Evolutionary conservation across 495 filamentous ascomycete species (phyloP).

Genomic region (Penicillium mononematosum): DNA sequence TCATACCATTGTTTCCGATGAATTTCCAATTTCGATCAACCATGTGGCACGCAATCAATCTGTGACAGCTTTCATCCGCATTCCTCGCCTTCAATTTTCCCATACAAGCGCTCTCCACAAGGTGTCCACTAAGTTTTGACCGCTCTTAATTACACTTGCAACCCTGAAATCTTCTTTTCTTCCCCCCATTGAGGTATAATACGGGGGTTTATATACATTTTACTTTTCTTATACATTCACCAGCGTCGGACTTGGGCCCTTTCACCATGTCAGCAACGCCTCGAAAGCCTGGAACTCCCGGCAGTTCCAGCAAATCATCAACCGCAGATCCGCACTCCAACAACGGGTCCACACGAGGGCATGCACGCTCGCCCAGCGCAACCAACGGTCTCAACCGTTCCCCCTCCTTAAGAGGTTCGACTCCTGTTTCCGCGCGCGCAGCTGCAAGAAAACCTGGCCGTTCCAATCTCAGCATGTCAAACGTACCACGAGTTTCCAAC

Average conservation of each 20-base stretch:
- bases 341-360: slow-evolving; percentile 43
- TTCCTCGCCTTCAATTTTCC: slow-evolving; percentile 17
- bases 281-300: slow-evolving; percentile 45
- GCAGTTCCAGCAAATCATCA: slow-evolving; percentile 41
- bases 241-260: slow-evolving; percentile 24
- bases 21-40: slow-evolving; percentile 21
- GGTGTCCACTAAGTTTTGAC: slow-evolving; percentile 32
- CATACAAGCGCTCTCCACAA: slow-evolving; percentile 20
- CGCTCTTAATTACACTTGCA: slow-evolving; percentile 26
- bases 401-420: slow-evolving; percentile 45
- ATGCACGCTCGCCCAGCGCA: slow-evolving; percentile 44
- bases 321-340: slow-evolving; percentile 34
- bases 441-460: slow-evolving; percentile 58
- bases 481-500: slow-evolving; percentile 53
- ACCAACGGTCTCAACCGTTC: slow-evolving; percentile 43
- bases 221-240: slow-evolving; percentile 20
- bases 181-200: slow-evolving; percentile 12
- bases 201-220: slow-evolving; percentile 11
- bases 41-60: slow-evolving; percentile 31
- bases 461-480: slow-evolving; percentile 61
- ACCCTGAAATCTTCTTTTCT: slow-evolving; percentile 14
- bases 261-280: slow-evolving; percentile 45
- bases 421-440: slow-evolving; percentile 68
- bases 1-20: slow-evolving; percentile 23
- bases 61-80: slow-evolving; percentile 27